Evolutionary conservation across 768 basidiomycete species (phyloP).

Genomic region (Lactifluus subvellereus): DNA sequence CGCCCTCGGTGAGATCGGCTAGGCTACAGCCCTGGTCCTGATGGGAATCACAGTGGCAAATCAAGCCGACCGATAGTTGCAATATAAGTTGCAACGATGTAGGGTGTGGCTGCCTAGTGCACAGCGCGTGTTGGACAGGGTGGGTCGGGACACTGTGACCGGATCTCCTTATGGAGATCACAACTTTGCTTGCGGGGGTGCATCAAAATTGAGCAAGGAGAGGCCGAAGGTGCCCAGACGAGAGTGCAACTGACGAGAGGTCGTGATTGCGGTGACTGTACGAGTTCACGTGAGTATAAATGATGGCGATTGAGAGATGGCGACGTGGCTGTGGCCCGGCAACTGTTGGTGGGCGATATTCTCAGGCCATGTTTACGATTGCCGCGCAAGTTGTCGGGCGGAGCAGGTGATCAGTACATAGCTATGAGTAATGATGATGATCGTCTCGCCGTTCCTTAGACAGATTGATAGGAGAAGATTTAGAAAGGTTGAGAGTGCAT

Average conservation of each 20-base stretch:
- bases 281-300: background rate
- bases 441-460: background rate
- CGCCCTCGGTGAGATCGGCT: background rate
- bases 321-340: background rate
- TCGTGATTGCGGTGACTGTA: background rate
- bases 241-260: background rate
- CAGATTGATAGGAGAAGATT: background rate
- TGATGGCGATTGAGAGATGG: background rate
- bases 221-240: background rate
- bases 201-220: background rate
- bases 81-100: background rate
- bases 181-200: background rate
- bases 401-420: background rate
- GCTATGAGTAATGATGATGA: background rate
- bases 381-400: background rate
- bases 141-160: background rate
- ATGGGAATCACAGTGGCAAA: background rate
- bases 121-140: too few species aligned
- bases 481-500: background rate
- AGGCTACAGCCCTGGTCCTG: background rate
- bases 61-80: background rate
- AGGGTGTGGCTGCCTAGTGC: background rate
- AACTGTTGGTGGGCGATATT: background rate
- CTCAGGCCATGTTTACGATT: background rate
- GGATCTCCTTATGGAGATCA: background rate